These are phyloP conservation scores for Lolium rigidum DNA, from an alignment of 176 grass and related monocot species.

Conservation along the genomic window DNA sequence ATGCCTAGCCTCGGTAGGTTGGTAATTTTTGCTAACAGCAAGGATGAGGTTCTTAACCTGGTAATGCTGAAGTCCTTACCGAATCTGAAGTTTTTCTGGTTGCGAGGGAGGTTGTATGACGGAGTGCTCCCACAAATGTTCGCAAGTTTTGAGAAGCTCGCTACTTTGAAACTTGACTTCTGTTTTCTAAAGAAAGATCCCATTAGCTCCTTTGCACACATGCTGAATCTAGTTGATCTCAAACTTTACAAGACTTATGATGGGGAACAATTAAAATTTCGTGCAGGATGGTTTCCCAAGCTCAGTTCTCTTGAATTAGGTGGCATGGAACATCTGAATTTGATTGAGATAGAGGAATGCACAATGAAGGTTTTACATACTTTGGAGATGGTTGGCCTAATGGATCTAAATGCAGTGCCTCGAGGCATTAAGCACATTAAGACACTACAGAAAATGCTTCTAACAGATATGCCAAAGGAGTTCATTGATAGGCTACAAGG, in stretches of 20 bases:
- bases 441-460: no score
- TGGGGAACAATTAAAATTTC: constrained; percentile 41
- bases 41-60: constrained; percentile 46
- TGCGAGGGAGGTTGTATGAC: constrained; percentile 47
- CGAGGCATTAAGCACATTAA: no score
- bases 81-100: constrained; percentile 23
- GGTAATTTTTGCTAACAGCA: not conserved
- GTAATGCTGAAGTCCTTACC: constrained; percentile 8
- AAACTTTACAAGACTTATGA: constrained; percentile 24
- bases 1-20: constrained; percentile 51
- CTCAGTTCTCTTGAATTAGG: constrained; percentile 35
- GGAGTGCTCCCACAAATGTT: constrained; percentile 27
- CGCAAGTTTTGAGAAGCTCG: constrained; percentile 34
- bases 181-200: constrained; percentile 59
- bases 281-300: constrained; percentile 56
- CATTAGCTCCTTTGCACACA: constrained; percentile 46
- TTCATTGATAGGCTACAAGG: no score
- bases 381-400: no score
- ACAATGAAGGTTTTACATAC: no score
- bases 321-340: constrained; percentile 3
- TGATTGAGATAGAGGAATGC: no score
- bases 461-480: no score
- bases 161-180: constrained; percentile 37
- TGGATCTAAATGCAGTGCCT: no score
- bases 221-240: constrained; percentile 46